phyloP scores from a whole-genome alignment of 352 stramenopile genomes.

The Albugo laibachii region DNA sequence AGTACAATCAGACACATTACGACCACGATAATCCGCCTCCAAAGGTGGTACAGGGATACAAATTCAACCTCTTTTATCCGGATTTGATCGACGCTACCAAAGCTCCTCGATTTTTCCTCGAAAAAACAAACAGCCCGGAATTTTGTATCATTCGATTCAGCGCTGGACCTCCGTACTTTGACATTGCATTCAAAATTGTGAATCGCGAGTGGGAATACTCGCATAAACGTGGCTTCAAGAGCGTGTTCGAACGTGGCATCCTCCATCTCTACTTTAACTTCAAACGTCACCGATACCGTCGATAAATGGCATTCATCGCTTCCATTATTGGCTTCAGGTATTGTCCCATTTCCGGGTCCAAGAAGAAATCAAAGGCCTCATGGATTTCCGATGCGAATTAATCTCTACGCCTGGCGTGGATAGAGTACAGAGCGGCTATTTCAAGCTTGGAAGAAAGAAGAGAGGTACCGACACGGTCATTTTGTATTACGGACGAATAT shows the following conservation, averaged over 20 bases:
- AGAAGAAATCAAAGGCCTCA: too few relatives aligned
- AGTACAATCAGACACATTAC: conserved; percentile 99
- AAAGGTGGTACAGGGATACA: conserved; percentile 99
- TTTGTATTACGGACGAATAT: too few relatives aligned
- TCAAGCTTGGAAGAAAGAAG: too few relatives aligned
- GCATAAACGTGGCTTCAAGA: conserved; percentile 94
- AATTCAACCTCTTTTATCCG: conserved; percentile 99
- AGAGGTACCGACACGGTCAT: too few relatives aligned
- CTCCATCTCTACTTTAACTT: conserved; percentile 99
- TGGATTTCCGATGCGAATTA: too few relatives aligned
- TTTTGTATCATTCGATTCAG: conserved; percentile 98
- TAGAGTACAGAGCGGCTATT: too few relatives aligned
- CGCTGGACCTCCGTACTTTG: conserved; percentile 95
- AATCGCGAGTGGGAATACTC: conserved; percentile 98
- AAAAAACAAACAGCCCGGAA: conserved; percentile 80
- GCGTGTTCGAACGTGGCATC: conserved; percentile 96
- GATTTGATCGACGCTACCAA: conserved; percentile 95
- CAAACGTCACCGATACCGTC: conserved; percentile 92
- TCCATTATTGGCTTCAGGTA: too few relatives aligned
- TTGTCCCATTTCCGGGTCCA: too few relatives aligned
- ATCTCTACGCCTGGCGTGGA: too few relatives aligned
- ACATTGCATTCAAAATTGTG: conserved; percentile 99
- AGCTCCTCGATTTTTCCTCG: conserved; percentile 90
- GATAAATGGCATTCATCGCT: conserved; percentile 22
- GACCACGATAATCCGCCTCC: conserved; percentile 98